Base-by-base conservation (phyloP, 805 yeast species). In the Teunomyces gatunensis region DNA sequence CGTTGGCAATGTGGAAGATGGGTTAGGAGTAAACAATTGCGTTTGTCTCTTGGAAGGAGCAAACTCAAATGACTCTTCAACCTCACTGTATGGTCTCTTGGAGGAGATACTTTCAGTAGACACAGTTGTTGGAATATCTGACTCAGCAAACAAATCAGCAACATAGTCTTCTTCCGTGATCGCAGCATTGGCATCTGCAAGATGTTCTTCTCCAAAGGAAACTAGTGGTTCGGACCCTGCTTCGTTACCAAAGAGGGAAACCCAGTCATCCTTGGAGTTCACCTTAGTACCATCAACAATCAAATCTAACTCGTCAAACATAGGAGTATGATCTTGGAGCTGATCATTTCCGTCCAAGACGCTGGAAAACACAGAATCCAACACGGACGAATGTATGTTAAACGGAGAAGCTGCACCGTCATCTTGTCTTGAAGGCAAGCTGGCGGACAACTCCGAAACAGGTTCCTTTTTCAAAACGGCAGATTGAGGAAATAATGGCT, bases 231-330 rank as follows among this genome's bases (percentile, higher is more conserved):
- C 30, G 6, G 41, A 34, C 11, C 25, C 33, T 23, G 15, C 40
- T 48, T 51, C 54, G 42, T 47, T 39, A 44, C 64, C 70, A 60
- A 85, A 84, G 48, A 85, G 71, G 11, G 89, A 79, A 39, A 77
- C 80, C 89, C 89, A 84, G 54, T 77, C 77, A 32, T 78, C 74
- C 49, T 69, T 71, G 45, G 63, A 56, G 62, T 67, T 66, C 46
- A 61, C 69, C 54, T 65, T 64, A 42, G 62, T 57, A 45, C 74
- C 74, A 48, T 71, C 75, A 25, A 71, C 60, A 45, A 70, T 65
- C 46, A 69, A 70, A 52, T 72, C 79, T 50, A 65, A 58, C 47
- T 81, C 81, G 57, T 81, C 85, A 56, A 84, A 84, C 79, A 83
- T 78, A 48, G 87, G 84, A 56, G 83, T 72, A 44, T 65, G 61